A percentile compares a stretch with the other conserved stretches of the same genome.
These are phyloP conservation scores for Chaetomium strumarium DNA, from an alignment of 2,329 filamentous ascomycete genomes.

Conservation along the genomic window DNA sequence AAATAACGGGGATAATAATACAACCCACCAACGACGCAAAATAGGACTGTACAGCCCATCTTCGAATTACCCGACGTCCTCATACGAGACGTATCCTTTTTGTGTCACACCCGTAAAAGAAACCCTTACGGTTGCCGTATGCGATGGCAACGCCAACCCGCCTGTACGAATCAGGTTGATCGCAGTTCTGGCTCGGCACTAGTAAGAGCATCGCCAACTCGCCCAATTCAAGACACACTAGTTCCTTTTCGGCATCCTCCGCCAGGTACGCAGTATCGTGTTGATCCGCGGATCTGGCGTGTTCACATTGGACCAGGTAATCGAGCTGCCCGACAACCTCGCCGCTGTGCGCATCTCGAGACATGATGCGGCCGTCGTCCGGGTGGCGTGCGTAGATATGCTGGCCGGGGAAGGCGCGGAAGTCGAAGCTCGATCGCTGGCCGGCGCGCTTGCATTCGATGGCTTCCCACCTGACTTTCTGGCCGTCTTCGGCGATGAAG, in stretches of 20 bases:
- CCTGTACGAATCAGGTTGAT: slow-evolving; percentile 13
- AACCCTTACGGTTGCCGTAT: slow-evolving; percentile 21
- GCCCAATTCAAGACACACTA: slow-evolving; percentile 25
- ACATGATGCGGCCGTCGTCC: slow-evolving; percentile 19
- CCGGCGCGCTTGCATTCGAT: slow-evolving; percentile 16
- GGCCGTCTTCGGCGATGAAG: slow-evolving; percentile 17
- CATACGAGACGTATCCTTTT: slow-evolving; percentile 16
- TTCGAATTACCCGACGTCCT: not conserved
- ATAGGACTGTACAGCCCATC: not conserved
- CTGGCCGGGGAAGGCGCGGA: slow-evolving; percentile 17
- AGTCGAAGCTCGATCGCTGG: slow-evolving; percentile 15
- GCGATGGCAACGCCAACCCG: slow-evolving; percentile 24
- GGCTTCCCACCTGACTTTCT: slow-evolving; percentile 17
- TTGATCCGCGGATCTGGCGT: not conserved
- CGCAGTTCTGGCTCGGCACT: not conserved
- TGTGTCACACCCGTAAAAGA: slow-evolving; percentile 25
- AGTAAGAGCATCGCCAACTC: slow-evolving; percentile 25
- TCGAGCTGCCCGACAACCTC: slow-evolving; percentile 25
- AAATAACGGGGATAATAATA: not conserved
- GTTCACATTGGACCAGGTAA: slow-evolving; percentile 12
- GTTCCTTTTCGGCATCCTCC: slow-evolving; percentile 20
- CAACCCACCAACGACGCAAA: too few relatives aligned
- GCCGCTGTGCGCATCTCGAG: slow-evolving; percentile 24
- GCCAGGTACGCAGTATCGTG: slow-evolving; percentile 9
- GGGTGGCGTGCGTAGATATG: slow-evolving; percentile 19